These are phyloP conservation scores for Pouteria glomerata DNA, from an alignment of 148 eudicot genomes.

Conservation along the genomic window DNA sequence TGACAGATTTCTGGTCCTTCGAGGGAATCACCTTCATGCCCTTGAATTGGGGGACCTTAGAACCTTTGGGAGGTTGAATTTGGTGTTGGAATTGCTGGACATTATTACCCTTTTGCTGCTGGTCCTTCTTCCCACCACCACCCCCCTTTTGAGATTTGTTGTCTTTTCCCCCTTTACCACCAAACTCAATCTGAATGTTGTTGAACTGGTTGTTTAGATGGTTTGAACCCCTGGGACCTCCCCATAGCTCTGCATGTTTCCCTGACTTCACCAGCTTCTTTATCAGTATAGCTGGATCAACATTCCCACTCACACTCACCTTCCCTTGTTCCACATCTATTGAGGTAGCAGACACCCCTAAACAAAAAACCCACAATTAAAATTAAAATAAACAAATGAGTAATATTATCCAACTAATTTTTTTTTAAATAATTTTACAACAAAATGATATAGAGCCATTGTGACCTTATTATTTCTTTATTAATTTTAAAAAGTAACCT, in stretches of 20 bases:
- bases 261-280: constrained; percentile 73
- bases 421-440: too few relatives aligned
- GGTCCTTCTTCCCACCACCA: constrained; percentile 29
- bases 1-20: constrained; percentile 58
- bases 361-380: not conserved
- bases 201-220: constrained; percentile 45
- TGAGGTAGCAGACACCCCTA: constrained; percentile 50
- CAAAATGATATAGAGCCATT: not conserved
- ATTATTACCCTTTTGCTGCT: too few relatives aligned
- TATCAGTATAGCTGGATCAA: constrained; percentile 53
- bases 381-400: not conserved
- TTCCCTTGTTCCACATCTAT: constrained; percentile 78
- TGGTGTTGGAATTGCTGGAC: constrained; percentile 30
- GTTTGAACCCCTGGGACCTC: constrained; percentile 27
- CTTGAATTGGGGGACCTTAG: constrained; percentile 25
- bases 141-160: constrained; percentile 32
- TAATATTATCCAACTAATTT: too few relatives aligned
- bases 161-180: constrained; percentile 32
- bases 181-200: constrained; percentile 43
- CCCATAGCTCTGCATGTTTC: constrained; percentile 86
- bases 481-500: too few relatives aligned
- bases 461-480: too few relatives aligned
- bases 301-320: constrained; percentile 74
- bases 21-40: constrained; percentile 27
- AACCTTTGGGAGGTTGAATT: constrained; percentile 39